These are phyloP conservation scores for Cyathus striatus DNA, from an alignment of 768 basidiomycete genomes.

Conservation along the genomic window DNA sequence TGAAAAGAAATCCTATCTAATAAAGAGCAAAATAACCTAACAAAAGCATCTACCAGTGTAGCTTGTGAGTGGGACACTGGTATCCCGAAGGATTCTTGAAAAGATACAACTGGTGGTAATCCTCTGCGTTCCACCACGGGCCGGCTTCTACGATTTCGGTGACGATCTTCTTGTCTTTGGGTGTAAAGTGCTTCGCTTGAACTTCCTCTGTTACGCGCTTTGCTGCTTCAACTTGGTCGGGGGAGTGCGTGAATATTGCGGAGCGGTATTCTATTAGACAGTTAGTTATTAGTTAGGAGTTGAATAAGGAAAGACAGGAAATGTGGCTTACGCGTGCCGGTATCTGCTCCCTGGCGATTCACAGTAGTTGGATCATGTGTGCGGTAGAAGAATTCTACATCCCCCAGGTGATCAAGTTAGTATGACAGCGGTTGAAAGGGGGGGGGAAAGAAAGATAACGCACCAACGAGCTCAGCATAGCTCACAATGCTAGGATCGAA, in stretches of 20 bases:
- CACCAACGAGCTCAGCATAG: constrained; percentile 85
- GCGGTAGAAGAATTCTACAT: constrained; percentile 86
- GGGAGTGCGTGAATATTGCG: constrained; percentile 77
- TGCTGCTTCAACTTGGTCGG: constrained; percentile 70
- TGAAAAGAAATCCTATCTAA: no score
- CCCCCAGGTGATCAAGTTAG: neutral
- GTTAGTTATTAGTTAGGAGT: neutral
- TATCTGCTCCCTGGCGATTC: constrained; percentile 74
- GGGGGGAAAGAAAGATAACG: constrained; percentile 29
- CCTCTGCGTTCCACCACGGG: constrained; percentile 79
- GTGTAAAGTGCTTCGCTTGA: constrained; percentile 76
- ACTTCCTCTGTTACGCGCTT: constrained; percentile 77
- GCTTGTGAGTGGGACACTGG: constrained; percentile 83
- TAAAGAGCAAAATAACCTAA: no score
- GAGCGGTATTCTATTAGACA: constrained; percentile 78
- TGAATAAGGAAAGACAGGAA: constrained; percentile 1
- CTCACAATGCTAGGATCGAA: constrained; percentile 75
- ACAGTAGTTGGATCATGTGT: constrained; percentile 89
- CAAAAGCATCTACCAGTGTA: constrained; percentile 81
- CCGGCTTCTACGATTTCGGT: constrained; percentile 70
- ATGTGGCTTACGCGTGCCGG: constrained; percentile 61
- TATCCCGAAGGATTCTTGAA: constrained; percentile 87
- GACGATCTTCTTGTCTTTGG: constrained; percentile 67
- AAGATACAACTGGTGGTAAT: constrained; percentile 80
- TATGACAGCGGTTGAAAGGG: constrained; percentile 1